A percentile compares a stretch with the other conserved stretches of the same genome.
phyloP scores from a whole-genome alignment of 2,329 filamentous ascomycete species.

The Ophiosphaerella herpotricha region DNA sequence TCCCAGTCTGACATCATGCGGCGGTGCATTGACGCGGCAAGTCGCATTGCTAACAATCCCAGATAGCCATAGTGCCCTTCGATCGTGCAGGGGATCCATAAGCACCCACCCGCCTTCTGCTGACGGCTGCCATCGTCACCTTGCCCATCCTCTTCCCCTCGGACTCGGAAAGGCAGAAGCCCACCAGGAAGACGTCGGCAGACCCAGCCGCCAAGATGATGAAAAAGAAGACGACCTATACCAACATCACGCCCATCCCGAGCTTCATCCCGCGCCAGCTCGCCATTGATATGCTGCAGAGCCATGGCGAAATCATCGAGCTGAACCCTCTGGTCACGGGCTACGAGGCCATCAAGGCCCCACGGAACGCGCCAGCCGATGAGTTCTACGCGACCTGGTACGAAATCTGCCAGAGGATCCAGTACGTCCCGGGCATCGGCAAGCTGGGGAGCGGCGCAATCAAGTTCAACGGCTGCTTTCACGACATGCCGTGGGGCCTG shows the following conservation, averaged over 20 bases:
- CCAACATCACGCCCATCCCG: constrained; percentile 71
- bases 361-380: constrained; percentile 69
- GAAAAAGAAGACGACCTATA: constrained; percentile 67
- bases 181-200: background rate
- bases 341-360: constrained; percentile 67
- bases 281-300: constrained; percentile 73
- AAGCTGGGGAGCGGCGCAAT: constrained; percentile 68
- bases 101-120: constrained; percentile 1
- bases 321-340: constrained; percentile 70
- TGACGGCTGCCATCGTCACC: background rate
- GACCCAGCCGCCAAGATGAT: constrained; percentile 37
- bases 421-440: constrained; percentile 69
- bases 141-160: background rate
- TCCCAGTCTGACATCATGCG: constrained; percentile 24
- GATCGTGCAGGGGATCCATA: constrained; percentile 1
- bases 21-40: constrained; percentile 28
- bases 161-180: background rate
- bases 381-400: constrained; percentile 78
- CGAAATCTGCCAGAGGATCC: constrained; percentile 71
- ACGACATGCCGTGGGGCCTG: constrained; percentile 72
- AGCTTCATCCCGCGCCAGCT: constrained; percentile 72
- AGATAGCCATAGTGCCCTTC: constrained; percentile 4
- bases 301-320: constrained; percentile 71
- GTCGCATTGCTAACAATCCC: constrained; percentile 10
- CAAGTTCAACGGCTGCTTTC: constrained; percentile 72